A percentile compares a stretch with the other conserved stretches of the same genome.
These are phyloP conservation scores for Xerocomus amazonicus DNA, from an alignment of 1,284 basidiomycete species.

Conservation along the genomic window DNA sequence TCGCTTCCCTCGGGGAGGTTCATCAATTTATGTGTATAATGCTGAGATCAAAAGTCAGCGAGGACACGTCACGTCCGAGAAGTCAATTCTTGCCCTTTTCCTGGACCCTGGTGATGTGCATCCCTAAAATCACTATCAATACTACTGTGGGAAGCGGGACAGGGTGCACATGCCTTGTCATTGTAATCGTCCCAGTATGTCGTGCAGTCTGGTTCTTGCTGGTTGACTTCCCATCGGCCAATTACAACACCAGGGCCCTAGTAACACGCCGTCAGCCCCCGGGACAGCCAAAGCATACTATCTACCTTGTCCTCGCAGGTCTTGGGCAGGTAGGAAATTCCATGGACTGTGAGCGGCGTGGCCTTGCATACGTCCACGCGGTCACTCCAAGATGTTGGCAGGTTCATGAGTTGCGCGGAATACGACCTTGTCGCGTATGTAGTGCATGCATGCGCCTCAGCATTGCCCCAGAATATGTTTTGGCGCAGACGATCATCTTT, in stretches of 20 bases:
- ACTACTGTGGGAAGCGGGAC: neutral
- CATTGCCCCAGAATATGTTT: neutral
- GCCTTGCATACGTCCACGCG: neutral
- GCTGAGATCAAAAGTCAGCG: constrained; percentile 7
- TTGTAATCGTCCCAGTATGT: neutral
- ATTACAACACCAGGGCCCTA: neutral
- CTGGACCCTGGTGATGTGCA: constrained; percentile 26
- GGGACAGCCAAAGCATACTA: neutral
- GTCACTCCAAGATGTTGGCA: neutral
- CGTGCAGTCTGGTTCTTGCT: neutral
- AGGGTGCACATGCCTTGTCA: neutral
- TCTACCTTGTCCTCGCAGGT: neutral
- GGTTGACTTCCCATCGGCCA: neutral
- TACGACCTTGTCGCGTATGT: neutral
- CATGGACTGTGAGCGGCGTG: neutral
- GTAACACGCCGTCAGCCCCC: neutral
- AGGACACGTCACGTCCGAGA: neutral
- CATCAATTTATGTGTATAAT: constrained; percentile 19
- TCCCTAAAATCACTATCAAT: constrained; percentile 17
- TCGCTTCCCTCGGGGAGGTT: constrained; percentile 20
- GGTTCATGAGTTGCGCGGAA: neutral
- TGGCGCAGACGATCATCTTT: neutral
- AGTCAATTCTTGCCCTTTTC: constrained; percentile 13
- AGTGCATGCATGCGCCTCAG: neutral
- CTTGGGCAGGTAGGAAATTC: neutral